These are phyloP conservation scores for Ceratocystis harringtonii DNA, from an alignment of 2,329 filamentous ascomycete species.

Conservation along the genomic window DNA sequence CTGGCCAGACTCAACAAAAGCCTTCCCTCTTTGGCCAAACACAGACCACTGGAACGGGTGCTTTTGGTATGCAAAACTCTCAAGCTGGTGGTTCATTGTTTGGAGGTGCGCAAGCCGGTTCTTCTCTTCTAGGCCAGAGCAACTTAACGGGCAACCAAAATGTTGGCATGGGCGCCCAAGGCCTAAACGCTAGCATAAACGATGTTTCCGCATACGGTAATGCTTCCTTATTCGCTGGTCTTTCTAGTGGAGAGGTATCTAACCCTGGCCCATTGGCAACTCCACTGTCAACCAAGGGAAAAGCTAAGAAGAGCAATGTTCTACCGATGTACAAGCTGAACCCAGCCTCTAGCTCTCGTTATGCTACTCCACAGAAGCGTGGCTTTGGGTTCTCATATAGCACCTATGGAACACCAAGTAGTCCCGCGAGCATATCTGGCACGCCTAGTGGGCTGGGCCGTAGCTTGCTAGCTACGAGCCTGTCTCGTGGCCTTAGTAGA, in stretches of 20 bases:
- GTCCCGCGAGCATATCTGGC: constrained; percentile 45
- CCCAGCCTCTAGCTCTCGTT: constrained; percentile 61
- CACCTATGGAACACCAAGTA: constrained; percentile 70
- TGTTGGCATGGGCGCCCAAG: constrained; percentile 33
- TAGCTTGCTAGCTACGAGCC: constrained; percentile 50
- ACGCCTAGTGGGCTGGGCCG: constrained; percentile 53
- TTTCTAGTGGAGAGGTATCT: constrained; percentile 45
- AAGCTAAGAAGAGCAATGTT: constrained; percentile 63
- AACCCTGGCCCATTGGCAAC: constrained; percentile 86
- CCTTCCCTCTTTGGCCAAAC: constrained; percentile 40
- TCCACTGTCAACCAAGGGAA: constrained; percentile 60
- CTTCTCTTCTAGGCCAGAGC: constrained; percentile 35
- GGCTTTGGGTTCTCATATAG: constrained; percentile 91
- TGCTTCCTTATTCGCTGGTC: constrained; percentile 65
- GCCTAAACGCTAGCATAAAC: constrained; percentile 62
- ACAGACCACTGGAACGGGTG: constrained; percentile 31
- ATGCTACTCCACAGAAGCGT: constrained; percentile 69
- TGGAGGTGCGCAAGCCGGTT: constrained; percentile 26
- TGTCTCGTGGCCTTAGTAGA: constrained; percentile 62
- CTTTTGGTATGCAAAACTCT: constrained; percentile 39
- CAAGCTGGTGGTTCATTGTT: constrained; percentile 35
- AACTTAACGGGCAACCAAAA: constrained; percentile 31
- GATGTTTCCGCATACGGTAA: constrained; percentile 85
- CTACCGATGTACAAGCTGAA: constrained; percentile 80
- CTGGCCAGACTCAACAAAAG: constrained; percentile 41